phyloP scores from a whole-genome alignment of 306 rosid species.

The Cucurbita maxima region DNA sequence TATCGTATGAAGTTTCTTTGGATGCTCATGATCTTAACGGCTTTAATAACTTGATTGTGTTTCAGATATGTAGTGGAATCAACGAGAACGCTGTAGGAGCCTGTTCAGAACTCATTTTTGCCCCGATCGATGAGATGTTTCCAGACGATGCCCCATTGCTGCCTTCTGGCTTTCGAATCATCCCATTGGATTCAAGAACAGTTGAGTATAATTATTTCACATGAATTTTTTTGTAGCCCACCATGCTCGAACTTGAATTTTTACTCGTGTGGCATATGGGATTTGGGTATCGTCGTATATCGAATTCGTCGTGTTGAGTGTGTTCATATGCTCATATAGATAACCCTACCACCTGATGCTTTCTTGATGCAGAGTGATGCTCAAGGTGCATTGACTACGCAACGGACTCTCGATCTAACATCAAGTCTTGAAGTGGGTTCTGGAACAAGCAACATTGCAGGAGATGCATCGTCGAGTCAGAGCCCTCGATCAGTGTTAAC shows the following conservation, averaged over 20 bases:
- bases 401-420: constrained; percentile 71
- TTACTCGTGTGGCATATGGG: background rate
- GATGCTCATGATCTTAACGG: background rate
- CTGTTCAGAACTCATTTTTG: constrained; percentile 77
- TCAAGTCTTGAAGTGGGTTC: constrained; percentile 82
- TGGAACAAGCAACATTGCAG: constrained; percentile 26
- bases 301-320: background rate
- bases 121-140: constrained; percentile 84
- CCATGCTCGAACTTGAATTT: background rate
- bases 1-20: background rate
- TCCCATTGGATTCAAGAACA: constrained; percentile 83
- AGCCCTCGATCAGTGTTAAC: constrained; percentile 73
- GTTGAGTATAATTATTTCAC: constrained; percentile 38
- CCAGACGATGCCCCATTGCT: constrained; percentile 77
- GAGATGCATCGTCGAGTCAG: constrained; percentile 38
- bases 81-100: constrained; percentile 75
- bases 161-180: constrained; percentile 93
- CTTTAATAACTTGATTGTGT: background rate
- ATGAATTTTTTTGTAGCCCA: background rate
- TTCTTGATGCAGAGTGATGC: background rate
- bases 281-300: background rate
- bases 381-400: constrained; percentile 39
- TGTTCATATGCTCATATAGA: background rate
- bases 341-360: background rate
- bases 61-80: constrained; percentile 68